These are phyloP conservation scores for Coemansia sp. DNA, from an alignment of 192 early-diverging fungal genomes.

Conservation along the genomic window DNA sequence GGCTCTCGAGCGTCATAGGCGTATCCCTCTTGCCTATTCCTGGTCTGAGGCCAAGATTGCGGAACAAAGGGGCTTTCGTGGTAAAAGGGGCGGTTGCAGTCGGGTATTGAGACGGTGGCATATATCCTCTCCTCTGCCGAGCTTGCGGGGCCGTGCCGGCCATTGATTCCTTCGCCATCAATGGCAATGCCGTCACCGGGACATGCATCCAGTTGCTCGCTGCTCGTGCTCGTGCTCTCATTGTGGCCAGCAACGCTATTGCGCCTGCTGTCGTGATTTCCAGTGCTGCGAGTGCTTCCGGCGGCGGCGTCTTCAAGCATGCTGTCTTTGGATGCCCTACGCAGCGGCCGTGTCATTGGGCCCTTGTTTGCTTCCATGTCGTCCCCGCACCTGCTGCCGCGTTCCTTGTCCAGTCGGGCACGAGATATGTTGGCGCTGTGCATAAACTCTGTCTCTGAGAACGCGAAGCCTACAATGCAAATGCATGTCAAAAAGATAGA, in stretches of 20 bases:
- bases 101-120: neutral
- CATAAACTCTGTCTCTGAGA: constrained; percentile 45
- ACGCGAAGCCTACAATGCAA: constrained; percentile 34
- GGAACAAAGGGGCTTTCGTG: constrained; percentile 7
- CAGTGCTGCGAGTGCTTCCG: constrained; percentile 3
- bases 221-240: neutral
- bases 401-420: constrained; percentile 16
- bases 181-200: constrained; percentile 6
- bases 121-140: constrained; percentile 1
- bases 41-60: constrained; percentile 3
- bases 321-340: neutral
- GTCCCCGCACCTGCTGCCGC: constrained; percentile 6
- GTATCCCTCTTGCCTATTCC: neutral
- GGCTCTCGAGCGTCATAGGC: neutral
- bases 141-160: neutral
- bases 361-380: neutral
- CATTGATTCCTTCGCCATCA: neutral
- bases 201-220: neutral
- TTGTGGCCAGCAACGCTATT: constrained; percentile 4
- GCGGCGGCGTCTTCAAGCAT: neutral
- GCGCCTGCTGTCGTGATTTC: constrained; percentile 1
- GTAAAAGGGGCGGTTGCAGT: constrained; percentile 9
- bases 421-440: constrained; percentile 37
- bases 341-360: constrained; percentile 2
- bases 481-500: constrained; percentile 11